phyloP scores from a whole-genome alignment of 148 eudicot species.

The Fagopyrum tataricum region DNA sequence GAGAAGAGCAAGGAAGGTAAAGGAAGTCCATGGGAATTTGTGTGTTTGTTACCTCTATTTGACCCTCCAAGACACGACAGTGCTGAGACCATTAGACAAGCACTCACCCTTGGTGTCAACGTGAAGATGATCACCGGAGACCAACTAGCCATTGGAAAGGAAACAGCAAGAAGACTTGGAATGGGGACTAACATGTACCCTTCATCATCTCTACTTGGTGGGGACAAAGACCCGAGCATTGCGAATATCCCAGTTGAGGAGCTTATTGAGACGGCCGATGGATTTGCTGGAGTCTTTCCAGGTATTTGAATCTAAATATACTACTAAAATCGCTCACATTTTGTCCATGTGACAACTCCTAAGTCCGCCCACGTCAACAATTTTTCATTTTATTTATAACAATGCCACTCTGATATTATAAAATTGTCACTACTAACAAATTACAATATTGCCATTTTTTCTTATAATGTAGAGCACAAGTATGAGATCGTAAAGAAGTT shows the following conservation, averaged over 20 bases:
- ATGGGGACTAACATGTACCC: slow-evolving; percentile 51
- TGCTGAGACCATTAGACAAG: slow-evolving; percentile 38
- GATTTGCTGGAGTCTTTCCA: slow-evolving; percentile 44
- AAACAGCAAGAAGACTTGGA: slow-evolving; percentile 40
- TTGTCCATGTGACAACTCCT: too few relatives aligned
- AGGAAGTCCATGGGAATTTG: slow-evolving; percentile 39
- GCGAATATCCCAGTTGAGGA: slow-evolving; percentile 33
- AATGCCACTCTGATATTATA: too few relatives aligned
- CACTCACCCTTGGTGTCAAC: slow-evolving; percentile 35
- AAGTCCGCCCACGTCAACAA: too few relatives aligned
- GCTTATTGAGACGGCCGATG: slow-evolving; percentile 38
- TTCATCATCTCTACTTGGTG: slow-evolving; percentile 28
- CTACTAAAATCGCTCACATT: too few relatives aligned
- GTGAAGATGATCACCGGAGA: slow-evolving; percentile 52
- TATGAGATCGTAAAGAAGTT: slow-evolving; percentile 30
- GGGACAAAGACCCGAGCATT: slow-evolving; percentile 25
- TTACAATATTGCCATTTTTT: too few relatives aligned
- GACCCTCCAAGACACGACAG: slow-evolving; percentile 52
- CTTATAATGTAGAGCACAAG: slow-evolving; percentile 25
- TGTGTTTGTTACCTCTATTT: slow-evolving; percentile 36
- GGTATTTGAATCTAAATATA: too few relatives aligned
- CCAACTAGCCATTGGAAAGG: slow-evolving; percentile 39
- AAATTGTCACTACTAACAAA: too few relatives aligned
- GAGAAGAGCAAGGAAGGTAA: slow-evolving; percentile 28
- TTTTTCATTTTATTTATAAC: too few relatives aligned